Conservation (phyloP, 768 basidiomycete species). For the Mycena amicta region DNA sequence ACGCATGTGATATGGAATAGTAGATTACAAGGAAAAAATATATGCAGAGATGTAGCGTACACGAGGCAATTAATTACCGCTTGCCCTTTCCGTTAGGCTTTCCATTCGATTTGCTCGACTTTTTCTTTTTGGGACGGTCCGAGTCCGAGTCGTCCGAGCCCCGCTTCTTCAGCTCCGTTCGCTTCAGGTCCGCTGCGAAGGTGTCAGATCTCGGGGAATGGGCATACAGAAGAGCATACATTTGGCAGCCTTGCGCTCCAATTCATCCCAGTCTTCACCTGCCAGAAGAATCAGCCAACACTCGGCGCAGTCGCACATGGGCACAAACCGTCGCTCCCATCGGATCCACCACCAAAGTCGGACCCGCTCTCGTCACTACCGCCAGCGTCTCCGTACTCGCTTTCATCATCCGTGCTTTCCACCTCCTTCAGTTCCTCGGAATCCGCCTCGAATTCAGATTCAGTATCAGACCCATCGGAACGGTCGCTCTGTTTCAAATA, state of each 20-base stretch:
- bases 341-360: conserved; percentile 52
- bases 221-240: conserved; percentile 44
- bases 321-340: conserved; percentile 69
- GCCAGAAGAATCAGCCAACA: too few relatives aligned
- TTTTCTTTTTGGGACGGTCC: conserved; percentile 24
- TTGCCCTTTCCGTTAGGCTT: conserved; percentile 41
- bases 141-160: conserved; percentile 23
- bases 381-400: conserved; percentile 69
- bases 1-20: not conserved
- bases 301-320: too few relatives aligned
- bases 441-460: conserved; percentile 52
- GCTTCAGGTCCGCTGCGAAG: conserved; percentile 21
- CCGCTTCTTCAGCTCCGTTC: conserved; percentile 11
- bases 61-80: conserved; percentile 15
- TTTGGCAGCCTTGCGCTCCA: conserved; percentile 90
- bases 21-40: conserved; percentile 6
- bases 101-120: conserved; percentile 38
- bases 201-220: conserved; percentile 1
- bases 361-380: conserved; percentile 68
- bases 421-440: conserved; percentile 58
- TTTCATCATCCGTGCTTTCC: conserved; percentile 58
- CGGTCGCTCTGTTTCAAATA: conserved; percentile 38
- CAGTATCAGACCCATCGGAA: conserved; percentile 50
- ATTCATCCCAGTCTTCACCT: conserved; percentile 95
- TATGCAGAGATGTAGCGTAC: conserved; percentile 7